A percentile compares a stretch with the other conserved stretches of the same genome.
Conservation (phyloP, 805 yeast genomes). For the Saturnispora sanitii region DNA sequence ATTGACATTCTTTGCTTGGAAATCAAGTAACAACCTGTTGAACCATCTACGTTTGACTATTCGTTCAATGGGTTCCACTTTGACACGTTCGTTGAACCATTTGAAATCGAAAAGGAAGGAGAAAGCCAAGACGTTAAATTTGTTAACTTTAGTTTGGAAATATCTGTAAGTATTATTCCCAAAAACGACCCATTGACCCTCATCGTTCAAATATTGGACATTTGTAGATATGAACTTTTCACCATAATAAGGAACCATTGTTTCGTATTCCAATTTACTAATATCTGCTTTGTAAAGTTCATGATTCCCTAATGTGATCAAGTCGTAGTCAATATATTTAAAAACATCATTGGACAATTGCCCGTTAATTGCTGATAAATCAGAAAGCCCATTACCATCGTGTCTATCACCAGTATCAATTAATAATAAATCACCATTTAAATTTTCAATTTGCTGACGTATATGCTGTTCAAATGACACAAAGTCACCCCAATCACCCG, state of each 20-base stretch:
- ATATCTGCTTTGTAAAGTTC: constrained; percentile 67
- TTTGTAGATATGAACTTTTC: constrained; percentile 63
- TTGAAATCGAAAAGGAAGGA: constrained; percentile 78
- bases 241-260: constrained; percentile 47
- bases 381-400: constrained; percentile 88
- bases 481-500: constrained; percentile 91
- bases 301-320: constrained; percentile 84
- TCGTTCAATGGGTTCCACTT: constrained; percentile 53
- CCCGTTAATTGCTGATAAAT: constrained; percentile 71
- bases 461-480: constrained; percentile 54
- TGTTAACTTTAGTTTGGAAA: constrained; percentile 50
- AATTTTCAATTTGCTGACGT: constrained; percentile 20
- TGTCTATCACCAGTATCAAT: constrained; percentile 91
- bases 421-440: constrained; percentile 54
- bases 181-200: constrained; percentile 45
- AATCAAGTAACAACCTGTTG: constrained; percentile 29
- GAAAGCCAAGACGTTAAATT: constrained; percentile 49
- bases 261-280: constrained; percentile 54
- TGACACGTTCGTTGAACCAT: constrained; percentile 43
- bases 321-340: constrained; percentile 56
- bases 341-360: constrained; percentile 51
- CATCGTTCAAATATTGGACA: constrained; percentile 45
- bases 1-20: constrained; percentile 40
- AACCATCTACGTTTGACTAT: constrained; percentile 60
- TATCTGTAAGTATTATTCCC: constrained; percentile 56